Evolutionary conservation across 148 eudicot genomes (phyloP), one percentile per base, ranked within the genome.

Genomic region (Fagopyrum homotropicum): DNA sequence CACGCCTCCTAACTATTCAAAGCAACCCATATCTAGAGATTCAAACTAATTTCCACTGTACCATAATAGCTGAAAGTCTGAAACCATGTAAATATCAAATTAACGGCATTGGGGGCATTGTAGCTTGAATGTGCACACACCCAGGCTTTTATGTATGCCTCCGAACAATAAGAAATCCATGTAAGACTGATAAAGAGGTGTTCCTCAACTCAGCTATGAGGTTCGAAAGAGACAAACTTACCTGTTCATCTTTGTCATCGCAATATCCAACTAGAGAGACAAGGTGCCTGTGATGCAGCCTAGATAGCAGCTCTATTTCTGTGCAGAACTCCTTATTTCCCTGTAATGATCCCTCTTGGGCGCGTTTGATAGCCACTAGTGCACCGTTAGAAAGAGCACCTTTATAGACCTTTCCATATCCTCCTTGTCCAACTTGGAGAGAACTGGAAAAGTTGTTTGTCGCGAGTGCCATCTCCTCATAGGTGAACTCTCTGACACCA

Each of bases 281-380:
- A 69, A 93, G 82, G 80, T 90, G 90, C 17, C 93, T 86, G 71
- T 93, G 98, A 85, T 93, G 98, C 80, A 93, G 73, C 80, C 98
- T 90, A 46, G 98, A 93, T 64, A 91, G 85, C 63, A 91, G 76
- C 81, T 89, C 84, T 75, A 94, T 94, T 81, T 94, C 98, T 22
- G 98, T 94, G 56, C 88, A 84, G 85, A 94, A 94, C 78, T 94
- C 97, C 80, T 84, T 88, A 73, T 80, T 79, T 8, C 98, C 98
- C 74, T 94, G 98, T 72, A 94, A 78, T 16, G 98, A 94, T 77
- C 95, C 95, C 82, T 81, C 93, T 81, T 85, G 84, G 64, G 97
- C 96, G 12, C 98, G 91, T 76, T 94, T 94, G 73, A 94, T 81
- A 48, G 98, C 98, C 14, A 90, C 95, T 73, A 84, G 45, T 40